Evolutionary conservation across 352 stramenopile genomes (phyloP).

Genomic region (Phytophthora hibernalis): DNA sequence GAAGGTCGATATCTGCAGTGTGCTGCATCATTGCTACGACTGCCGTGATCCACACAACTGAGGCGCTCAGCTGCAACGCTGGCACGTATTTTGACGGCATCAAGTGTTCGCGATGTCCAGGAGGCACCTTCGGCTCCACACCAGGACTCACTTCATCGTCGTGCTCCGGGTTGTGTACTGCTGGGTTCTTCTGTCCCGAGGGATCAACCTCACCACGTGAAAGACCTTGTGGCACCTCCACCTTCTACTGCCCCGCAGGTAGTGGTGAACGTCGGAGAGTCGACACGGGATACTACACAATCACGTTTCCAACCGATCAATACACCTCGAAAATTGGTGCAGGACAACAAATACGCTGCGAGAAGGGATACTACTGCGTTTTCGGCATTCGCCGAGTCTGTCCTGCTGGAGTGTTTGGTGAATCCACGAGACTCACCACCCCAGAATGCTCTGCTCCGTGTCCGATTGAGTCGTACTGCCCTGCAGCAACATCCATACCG

Average conservation of each 20-base stretch:
- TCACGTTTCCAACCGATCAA: slow-evolving; percentile 37
- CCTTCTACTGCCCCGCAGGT: slow-evolving; percentile 65
- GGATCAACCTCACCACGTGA: slow-evolving; percentile 65
- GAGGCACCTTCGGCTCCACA: slow-evolving; percentile 50
- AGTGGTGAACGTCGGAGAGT: slow-evolving; percentile 52
- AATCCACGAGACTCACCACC: slow-evolving; percentile 38
- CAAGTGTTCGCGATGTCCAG: slow-evolving; percentile 56
- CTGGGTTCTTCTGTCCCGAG: slow-evolving; percentile 64
- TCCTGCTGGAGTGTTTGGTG: slow-evolving; percentile 56
- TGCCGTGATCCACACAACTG: slow-evolving; percentile 2
- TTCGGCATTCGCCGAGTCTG: slow-evolving; percentile 65
- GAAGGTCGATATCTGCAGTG: not conserved
- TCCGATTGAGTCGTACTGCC: slow-evolving; percentile 64
- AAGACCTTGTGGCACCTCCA: slow-evolving; percentile 54
- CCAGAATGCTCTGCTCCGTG: slow-evolving; percentile 51
- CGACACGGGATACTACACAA: slow-evolving; percentile 63
- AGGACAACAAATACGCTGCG: slow-evolving; percentile 44
- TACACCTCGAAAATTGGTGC: slow-evolving; percentile 10
- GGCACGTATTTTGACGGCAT: slow-evolving; percentile 54
- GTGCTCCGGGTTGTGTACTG: slow-evolving; percentile 60
- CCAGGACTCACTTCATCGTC: slow-evolving; percentile 42
- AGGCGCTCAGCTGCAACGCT: slow-evolving; percentile 46
- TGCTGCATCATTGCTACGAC: slow-evolving; percentile 7
- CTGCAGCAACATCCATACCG: slow-evolving; percentile 50
- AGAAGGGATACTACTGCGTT: slow-evolving; percentile 72